These are phyloP conservation scores for Hirsutella thompsonii DNA, from an alignment of 2,329 filamentous ascomycete species.

Conservation along the genomic window DNA sequence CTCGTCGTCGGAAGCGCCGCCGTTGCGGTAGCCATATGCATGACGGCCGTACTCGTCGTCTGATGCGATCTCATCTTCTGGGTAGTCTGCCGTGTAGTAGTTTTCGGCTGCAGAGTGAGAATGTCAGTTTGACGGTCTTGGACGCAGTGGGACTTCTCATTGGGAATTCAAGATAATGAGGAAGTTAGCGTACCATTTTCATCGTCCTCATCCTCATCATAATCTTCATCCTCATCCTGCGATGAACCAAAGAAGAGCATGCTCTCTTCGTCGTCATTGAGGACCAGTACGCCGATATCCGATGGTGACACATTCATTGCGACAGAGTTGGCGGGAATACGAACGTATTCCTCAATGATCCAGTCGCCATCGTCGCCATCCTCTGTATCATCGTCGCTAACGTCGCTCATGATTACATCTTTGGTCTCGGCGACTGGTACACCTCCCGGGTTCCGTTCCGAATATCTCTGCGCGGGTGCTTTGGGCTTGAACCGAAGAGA, in stretches of 20 bases:
- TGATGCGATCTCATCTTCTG: slow-evolving; percentile 63
- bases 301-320: slow-evolving; percentile 31
- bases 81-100: slow-evolving; percentile 68
- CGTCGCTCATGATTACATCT: slow-evolving; percentile 24
- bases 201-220: slow-evolving; percentile 47
- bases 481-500: slow-evolving; percentile 41
- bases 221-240: slow-evolving; percentile 48
- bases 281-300: slow-evolving; percentile 41
- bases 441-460: slow-evolving; percentile 38
- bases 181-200: slow-evolving; percentile 42
- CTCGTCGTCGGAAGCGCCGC: slow-evolving; percentile 41
- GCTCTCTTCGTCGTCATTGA: slow-evolving; percentile 44
- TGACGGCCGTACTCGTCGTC: slow-evolving; percentile 43
- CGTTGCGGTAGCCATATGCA: slow-evolving; percentile 39
- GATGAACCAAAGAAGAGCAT: slow-evolving; percentile 48
- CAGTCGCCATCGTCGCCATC: slow-evolving; percentile 43
- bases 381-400: slow-evolving; percentile 20
- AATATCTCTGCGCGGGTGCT: slow-evolving; percentile 38
- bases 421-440: neutral
- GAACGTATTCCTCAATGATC: slow-evolving; percentile 52
- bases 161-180: neutral
- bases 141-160: neutral
- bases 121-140: slow-evolving; percentile 1
- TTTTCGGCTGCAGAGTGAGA: slow-evolving; percentile 50
- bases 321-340: slow-evolving; percentile 40